These are phyloP conservation scores for Gaeumannomyces tritici DNA, from an alignment of 2,329 filamentous ascomycete genomes.

Conservation along the genomic window DNA sequence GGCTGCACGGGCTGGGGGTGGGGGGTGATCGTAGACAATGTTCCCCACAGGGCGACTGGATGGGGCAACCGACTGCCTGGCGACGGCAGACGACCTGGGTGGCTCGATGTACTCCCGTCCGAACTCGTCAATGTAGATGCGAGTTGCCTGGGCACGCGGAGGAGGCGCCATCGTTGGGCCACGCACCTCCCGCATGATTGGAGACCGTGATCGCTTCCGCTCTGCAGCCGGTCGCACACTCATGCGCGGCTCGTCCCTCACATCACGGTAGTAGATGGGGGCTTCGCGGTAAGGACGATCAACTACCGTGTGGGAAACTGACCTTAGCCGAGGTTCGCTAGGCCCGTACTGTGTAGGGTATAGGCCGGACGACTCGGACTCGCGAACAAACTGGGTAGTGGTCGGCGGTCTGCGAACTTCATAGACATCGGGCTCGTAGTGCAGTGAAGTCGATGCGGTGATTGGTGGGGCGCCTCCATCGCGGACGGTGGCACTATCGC, in stretches of 20 bases:
- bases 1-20: slow-evolving; percentile 32
- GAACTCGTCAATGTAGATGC: slow-evolving; percentile 73
- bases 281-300: slow-evolving; percentile 30
- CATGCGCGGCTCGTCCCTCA: slow-evolving; percentile 30
- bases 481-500: slow-evolving; percentile 14
- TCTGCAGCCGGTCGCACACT: slow-evolving; percentile 39
- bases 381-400: slow-evolving; percentile 23
- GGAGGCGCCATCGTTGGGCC: slow-evolving; percentile 40
- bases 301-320: slow-evolving; percentile 31
- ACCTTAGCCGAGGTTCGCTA: slow-evolving; percentile 26
- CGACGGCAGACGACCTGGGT: slow-evolving; percentile 22
- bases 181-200: slow-evolving; percentile 31
- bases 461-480: slow-evolving; percentile 8
- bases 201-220: slow-evolving; percentile 37
- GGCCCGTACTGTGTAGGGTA: slow-evolving; percentile 26
- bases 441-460: neutral
- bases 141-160: slow-evolving; percentile 41
- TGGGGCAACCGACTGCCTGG: slow-evolving; percentile 45
- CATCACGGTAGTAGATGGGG: slow-evolving; percentile 33
- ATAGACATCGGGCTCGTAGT: neutral
- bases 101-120: slow-evolving; percentile 69
- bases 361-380: slow-evolving; percentile 24
- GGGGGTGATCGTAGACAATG: slow-evolving; percentile 53
- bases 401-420: slow-evolving; percentile 3
- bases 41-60: slow-evolving; percentile 20